Percentiles rank a stretch among this genome's conserved stretches.
These are phyloP conservation scores for Myxozyma melibiosi DNA, from an alignment of 805 yeast species.

Conservation along the genomic window DNA sequence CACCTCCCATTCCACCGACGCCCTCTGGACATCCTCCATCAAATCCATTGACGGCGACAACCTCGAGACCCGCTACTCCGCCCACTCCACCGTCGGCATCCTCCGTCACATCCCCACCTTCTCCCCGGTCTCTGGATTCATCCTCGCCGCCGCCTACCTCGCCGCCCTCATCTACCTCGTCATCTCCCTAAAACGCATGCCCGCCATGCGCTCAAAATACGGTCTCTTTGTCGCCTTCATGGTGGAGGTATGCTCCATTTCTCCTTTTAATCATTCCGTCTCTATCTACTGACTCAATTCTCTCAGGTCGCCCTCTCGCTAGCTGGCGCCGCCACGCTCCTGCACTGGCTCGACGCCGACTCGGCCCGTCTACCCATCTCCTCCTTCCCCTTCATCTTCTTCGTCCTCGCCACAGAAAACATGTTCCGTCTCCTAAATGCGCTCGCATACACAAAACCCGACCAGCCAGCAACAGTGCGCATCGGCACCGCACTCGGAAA, in stretches of 20 bases:
- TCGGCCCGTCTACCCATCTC: constrained; percentile 35
- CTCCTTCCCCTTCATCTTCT: constrained; percentile 47
- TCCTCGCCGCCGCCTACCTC: constrained; percentile 39
- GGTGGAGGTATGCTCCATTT: constrained; percentile 41
- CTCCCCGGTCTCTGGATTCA: constrained; percentile 36
- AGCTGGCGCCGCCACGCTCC: constrained; percentile 21
- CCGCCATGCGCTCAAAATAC: constrained; percentile 48
- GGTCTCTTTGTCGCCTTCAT: constrained; percentile 49
- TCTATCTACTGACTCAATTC: neutral
- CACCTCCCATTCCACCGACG: neutral
- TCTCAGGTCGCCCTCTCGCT: constrained; percentile 18
- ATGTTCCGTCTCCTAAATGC: constrained; percentile 50
- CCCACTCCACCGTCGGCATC: neutral
- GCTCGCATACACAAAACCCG: constrained; percentile 48
- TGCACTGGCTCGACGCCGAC: constrained; percentile 9
- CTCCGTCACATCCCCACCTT: constrained; percentile 33
- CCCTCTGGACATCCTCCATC: neutral
- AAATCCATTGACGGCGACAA: neutral
- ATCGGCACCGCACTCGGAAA: constrained; percentile 45
- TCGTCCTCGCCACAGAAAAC: constrained; percentile 52
- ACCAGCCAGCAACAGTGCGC: constrained; percentile 46
- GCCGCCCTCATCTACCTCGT: constrained; percentile 37
- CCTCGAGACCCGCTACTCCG: neutral
- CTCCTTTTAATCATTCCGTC: neutral
- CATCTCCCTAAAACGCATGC: constrained; percentile 45